Evolutionary conservation across 176 grass and related monocot genomes (phyloP).

Genomic region (Dendrocalamus sinicus): DNA sequence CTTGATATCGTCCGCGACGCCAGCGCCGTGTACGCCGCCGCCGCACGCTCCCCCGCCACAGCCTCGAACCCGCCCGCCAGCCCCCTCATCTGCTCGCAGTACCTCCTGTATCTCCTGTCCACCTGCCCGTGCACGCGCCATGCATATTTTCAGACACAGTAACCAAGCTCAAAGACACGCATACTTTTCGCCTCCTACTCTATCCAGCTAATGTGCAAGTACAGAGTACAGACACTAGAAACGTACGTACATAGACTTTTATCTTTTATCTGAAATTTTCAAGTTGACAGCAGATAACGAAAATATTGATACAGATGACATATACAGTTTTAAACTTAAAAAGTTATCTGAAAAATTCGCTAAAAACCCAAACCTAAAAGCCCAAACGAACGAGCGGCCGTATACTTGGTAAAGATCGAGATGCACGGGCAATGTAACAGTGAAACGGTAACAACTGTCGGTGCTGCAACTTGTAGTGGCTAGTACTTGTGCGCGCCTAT

Average conservation of each 20-base stretch:
- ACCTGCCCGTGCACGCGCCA: conserved; percentile 52
- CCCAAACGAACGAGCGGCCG: no score
- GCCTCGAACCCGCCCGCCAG: conserved; percentile 73
- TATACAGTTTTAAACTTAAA: no score
- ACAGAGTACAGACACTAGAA: neutral
- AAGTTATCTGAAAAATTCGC: no score
- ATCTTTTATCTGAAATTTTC: no score
- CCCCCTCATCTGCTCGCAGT: conserved; percentile 80
- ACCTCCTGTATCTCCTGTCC: conserved; percentile 77
- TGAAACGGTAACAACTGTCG: conserved; percentile 46
- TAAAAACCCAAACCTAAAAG: no score
- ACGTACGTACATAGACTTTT: neutral
- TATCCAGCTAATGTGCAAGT: no score
- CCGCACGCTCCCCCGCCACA: conserved; percentile 66
- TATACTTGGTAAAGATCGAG: neutral
- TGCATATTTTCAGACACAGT: neutral
- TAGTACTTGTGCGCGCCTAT: neutral
- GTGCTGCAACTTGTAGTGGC: conserved; percentile 6
- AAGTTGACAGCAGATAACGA: no score
- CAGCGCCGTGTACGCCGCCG: conserved; percentile 67
- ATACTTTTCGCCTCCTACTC: neutral
- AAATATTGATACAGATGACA: no score
- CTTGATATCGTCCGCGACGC: conserved; percentile 78
- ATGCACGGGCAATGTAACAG: conserved; percentile 45
- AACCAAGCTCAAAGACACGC: conserved; percentile 18